These are phyloP conservation scores for Spathaspora sp. DNA, from an alignment of 1,139 yeast genomes.

Conservation along the genomic window DNA sequence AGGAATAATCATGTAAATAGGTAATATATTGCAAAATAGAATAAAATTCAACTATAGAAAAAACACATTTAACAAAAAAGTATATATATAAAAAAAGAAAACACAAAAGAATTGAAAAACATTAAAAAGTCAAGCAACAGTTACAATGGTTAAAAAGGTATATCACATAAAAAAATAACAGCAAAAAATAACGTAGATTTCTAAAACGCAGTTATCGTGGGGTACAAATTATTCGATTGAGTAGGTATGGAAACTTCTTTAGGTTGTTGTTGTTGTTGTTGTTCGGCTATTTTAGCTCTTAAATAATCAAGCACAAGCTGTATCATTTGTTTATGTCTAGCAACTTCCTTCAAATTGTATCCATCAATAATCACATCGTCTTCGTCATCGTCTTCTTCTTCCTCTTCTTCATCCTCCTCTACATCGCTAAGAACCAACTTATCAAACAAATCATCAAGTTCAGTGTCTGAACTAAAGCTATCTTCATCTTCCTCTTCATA, in stretches of 20 bases:
- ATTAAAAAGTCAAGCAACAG: constrained; percentile 4
- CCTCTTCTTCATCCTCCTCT: constrained; percentile 12
- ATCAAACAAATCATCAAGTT: constrained; percentile 19
- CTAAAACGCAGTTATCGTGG: constrained; percentile 45
- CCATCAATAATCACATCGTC: constrained; percentile 13
- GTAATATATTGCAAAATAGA: constrained; percentile 1
- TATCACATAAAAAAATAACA: constrained; percentile 4
- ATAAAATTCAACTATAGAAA: neutral
- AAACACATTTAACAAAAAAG: neutral
- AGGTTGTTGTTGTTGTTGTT: constrained; percentile 3
- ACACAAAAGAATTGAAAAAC: neutral
- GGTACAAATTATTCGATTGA: constrained; percentile 31
- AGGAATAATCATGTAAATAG: constrained; percentile 43
- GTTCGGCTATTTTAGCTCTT: constrained; percentile 16
- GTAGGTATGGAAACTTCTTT: constrained; percentile 10
- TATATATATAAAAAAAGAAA: neutral
- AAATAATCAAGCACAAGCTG: constrained; percentile 30
- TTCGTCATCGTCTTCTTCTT: constrained; percentile 11
- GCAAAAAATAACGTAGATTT: neutral
- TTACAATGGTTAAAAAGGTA: constrained; percentile 5
- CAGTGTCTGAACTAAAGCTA: constrained; percentile 15
- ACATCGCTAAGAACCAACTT: constrained; percentile 9
- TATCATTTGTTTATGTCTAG: constrained; percentile 40
- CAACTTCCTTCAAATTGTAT: constrained; percentile 28
- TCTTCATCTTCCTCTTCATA: constrained; percentile 13